A percentile compares a stretch with the other conserved stretches of the same genome.
These are phyloP conservation scores for Cystobasidium pallidum DNA, from an alignment of 1,284 basidiomycete genomes.

Conservation along the genomic window DNA sequence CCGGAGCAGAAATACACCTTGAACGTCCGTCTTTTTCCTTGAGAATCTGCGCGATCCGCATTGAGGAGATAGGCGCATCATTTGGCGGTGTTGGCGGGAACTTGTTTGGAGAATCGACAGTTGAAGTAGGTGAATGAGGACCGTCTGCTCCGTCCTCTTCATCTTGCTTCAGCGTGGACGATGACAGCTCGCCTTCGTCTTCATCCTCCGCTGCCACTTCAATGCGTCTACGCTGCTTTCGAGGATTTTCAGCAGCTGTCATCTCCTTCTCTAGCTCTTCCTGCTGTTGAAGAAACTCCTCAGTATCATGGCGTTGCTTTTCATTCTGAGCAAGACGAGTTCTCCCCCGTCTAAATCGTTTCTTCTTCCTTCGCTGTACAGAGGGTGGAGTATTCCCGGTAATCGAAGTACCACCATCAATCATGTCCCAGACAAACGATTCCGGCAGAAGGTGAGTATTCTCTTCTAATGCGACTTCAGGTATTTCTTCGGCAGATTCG, in stretches of 20 bases:
- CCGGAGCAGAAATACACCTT: slow-evolving; percentile 35
- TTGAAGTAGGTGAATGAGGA: slow-evolving; percentile 12
- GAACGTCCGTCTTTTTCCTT: slow-evolving; percentile 18
- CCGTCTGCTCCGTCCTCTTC: slow-evolving; percentile 26
- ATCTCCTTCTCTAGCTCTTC: slow-evolving; percentile 6
- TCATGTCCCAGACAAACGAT: slow-evolving; percentile 66
- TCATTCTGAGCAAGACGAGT: slow-evolving; percentile 28
- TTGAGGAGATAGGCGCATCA: slow-evolving; percentile 22
- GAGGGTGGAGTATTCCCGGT: slow-evolving; percentile 25
- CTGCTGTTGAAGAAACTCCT: slow-evolving; percentile 11
- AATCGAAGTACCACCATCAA: slow-evolving; percentile 46
- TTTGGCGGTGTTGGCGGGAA: slow-evolving; percentile 41
- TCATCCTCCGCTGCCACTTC: slow-evolving; percentile 18
- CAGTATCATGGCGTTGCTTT: slow-evolving; percentile 17
- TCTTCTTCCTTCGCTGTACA: slow-evolving; percentile 19
- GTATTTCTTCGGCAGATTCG: slow-evolving; percentile 55
- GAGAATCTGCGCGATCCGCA: neutral
- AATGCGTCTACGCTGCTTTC: neutral
- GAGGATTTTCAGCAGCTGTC: neutral
- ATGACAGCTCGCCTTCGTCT: slow-evolving; percentile 38
- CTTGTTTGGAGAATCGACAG: slow-evolving; percentile 11
- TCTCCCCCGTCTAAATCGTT: slow-evolving; percentile 40
- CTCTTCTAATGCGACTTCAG: slow-evolving; percentile 81
- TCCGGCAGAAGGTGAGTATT: slow-evolving; percentile 96
- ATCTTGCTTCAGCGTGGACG: slow-evolving; percentile 37